Conservation (phyloP, 768 basidiomycete genomes). For the Tylopilus plumbeoviolaceoides region DNA sequence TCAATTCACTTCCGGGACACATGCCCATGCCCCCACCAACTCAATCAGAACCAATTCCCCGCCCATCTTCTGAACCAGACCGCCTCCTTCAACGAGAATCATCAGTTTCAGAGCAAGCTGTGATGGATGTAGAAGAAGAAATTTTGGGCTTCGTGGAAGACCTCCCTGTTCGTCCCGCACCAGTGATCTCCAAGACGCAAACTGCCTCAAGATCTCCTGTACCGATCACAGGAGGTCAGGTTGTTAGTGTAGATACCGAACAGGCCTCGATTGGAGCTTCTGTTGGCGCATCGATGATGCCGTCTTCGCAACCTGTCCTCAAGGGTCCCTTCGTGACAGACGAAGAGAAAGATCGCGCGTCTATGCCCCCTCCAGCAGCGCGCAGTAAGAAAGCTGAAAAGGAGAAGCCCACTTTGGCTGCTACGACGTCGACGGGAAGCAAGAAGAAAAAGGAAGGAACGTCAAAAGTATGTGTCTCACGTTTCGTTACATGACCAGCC, state of each 20-base stretch:
- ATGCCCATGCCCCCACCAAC: not conserved
- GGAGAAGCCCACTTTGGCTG: conserved; percentile 11
- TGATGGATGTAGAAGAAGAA: conserved; percentile 55
- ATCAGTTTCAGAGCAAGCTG: conserved; percentile 22
- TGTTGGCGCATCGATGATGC: conserved; percentile 1
- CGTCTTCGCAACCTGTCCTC: conserved; percentile 4
- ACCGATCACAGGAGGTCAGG: not conserved
- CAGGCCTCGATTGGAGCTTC: not conserved
- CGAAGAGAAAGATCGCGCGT: conserved; percentile 41
- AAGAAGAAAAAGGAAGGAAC: conserved; percentile 34
- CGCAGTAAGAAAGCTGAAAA: conserved; percentile 26
- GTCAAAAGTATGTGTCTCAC: conserved; percentile 17
- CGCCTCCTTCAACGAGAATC: conserved; percentile 2
- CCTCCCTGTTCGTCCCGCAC: conserved; percentile 13
- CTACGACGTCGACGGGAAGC: conserved; percentile 21
- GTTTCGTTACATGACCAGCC: not conserved
- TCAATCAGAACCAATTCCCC: conserved; percentile 4
- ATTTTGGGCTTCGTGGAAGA: conserved; percentile 68
- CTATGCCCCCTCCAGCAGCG: conserved; percentile 53
- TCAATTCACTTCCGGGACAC: not conserved
- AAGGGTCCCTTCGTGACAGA: conserved; percentile 14
- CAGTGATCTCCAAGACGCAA: not conserved
- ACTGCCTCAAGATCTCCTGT: not conserved
- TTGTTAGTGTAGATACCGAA: not conserved
- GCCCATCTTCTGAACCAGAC: conserved; percentile 9